Base-by-base conservation (phyloP, 371 early-diverging fungal species). In the Syncephalis plumigaleata region DNA sequence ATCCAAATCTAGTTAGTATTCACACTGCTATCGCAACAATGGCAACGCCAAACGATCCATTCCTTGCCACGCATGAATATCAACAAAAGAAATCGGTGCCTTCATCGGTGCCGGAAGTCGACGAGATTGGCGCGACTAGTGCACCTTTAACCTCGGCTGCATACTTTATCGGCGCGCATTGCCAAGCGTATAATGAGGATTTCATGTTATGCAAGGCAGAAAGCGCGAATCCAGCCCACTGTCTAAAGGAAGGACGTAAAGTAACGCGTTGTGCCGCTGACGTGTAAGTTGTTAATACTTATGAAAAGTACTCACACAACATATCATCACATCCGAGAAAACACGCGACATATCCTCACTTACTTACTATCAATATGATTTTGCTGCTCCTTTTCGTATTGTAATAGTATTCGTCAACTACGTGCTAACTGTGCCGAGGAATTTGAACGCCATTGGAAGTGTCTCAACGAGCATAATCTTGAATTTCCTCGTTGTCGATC, bases 171-270 rank as follows among this genome's bases (percentile, higher is more conserved):
- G 87, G 84, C 36, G 64, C 73, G 45, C 74, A 78, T 58, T 96
- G 96, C 80, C 79, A 84, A 63, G 80, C 77, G 48, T 91, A 86
- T 71, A 83, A 78, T 55, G 91, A 92, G 54, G 96, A 96, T 61
- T 96, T 84, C 58, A 88, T 96, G 87, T 75, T 87, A 45, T 94
- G 96, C 76, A 96, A 92, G 71, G 67, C 72, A 54, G 91, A 91
- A 57, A 82, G 73, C 65, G 71, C 73, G 53, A 82, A 91, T 56
- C 96, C 96, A 16, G 69, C 73, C 50, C 83, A 85, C 54, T 96
- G 94, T 58, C 65, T 92, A 50, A 73, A 75, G 65, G 94, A 93
- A 55, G 96, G 96, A 15, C 77, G 93, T 55, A 85, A 85, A 54
- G 94, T 93, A 53, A 96, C 94, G 26, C 83, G 94, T 17, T 96